These are phyloP conservation scores for Chytriomyces sp. DNA, from an alignment of 192 early-diverging fungal genomes.

Conservation along the genomic window DNA sequence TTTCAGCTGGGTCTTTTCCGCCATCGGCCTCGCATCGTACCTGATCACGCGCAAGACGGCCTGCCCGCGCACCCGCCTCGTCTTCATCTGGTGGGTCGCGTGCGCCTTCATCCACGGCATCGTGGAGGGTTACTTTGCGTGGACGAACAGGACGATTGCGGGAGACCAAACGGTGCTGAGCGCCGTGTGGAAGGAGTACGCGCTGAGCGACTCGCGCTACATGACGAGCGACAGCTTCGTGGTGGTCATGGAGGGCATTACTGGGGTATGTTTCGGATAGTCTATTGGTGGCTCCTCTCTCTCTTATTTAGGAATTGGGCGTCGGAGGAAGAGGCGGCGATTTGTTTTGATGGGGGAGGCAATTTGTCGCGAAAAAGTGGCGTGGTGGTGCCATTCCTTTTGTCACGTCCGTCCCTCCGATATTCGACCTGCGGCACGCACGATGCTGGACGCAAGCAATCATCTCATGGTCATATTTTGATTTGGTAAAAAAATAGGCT, in stretches of 20 bases:
- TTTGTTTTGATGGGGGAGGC: too few species aligned
- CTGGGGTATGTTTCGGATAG: constrained; percentile 68
- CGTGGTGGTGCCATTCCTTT: background rate
- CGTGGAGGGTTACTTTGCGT: constrained; percentile 86
- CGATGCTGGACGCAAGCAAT: too few species aligned
- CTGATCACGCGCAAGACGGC: constrained; percentile 35
- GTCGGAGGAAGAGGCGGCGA: background rate
- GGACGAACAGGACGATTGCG: constrained; percentile 66
- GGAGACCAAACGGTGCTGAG: constrained; percentile 66
- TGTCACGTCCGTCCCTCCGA: too few species aligned
- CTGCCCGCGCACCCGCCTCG: constrained; percentile 39
- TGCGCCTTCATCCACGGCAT: constrained; percentile 80
- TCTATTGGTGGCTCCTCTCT: background rate
- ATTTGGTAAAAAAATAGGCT: constrained; percentile 27
- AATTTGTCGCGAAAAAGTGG: background rate
- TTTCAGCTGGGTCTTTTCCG: constrained; percentile 31
- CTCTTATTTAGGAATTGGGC: background rate
- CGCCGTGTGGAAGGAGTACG: constrained; percentile 91
- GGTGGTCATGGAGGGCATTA: constrained; percentile 83
- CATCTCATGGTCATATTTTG: background rate
- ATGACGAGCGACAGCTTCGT: constrained; percentile 81
- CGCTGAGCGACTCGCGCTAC: constrained; percentile 85
- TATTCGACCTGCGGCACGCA: too few species aligned
- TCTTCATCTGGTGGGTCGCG: constrained; percentile 82
- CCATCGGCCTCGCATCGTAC: constrained; percentile 5